Evolutionary conservation across 441 rosid genomes (phyloP).

Genomic region (Raphanus hybrid): DNA sequence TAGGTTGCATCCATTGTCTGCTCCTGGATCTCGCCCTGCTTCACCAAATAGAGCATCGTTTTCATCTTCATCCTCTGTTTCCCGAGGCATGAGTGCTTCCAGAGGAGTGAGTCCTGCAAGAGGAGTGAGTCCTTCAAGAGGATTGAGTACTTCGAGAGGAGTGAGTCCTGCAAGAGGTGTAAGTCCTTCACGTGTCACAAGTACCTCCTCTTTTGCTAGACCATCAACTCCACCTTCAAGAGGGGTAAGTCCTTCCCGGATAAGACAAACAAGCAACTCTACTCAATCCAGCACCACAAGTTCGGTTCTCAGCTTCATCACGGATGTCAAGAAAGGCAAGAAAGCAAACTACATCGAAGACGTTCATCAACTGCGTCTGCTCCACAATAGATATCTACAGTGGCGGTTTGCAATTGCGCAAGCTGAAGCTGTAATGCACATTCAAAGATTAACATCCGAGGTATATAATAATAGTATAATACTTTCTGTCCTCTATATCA

Average conservation of each 20-base stretch:
- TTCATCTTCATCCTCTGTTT: conserved; percentile 41
- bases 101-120: conserved; percentile 62
- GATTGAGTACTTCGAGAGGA: conserved; percentile 42
- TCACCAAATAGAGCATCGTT: conserved; percentile 67
- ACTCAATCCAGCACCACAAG: conserved; percentile 64
- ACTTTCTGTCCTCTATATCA: conserved; percentile 5
- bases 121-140: conserved; percentile 66
- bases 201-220: conserved; percentile 50
- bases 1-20: conserved; percentile 55
- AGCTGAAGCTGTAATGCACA: conserved; percentile 70
- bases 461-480: conserved; percentile 53
- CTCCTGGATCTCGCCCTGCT: conserved; percentile 50
- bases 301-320: conserved; percentile 89
- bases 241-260: conserved; percentile 68
- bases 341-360: conserved; percentile 78
- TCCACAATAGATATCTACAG: conserved; percentile 83
- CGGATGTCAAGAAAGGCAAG: conserved; percentile 80
- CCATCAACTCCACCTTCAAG: conserved; percentile 79
- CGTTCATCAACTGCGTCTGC: conserved; percentile 84
- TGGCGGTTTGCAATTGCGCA: conserved; percentile 91
- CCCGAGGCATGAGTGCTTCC: conserved; percentile 42
- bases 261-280: conserved; percentile 51
- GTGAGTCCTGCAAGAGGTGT: conserved; percentile 64
- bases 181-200: conserved; percentile 60
- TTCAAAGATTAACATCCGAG: conserved; percentile 75